Conservation (phyloP, 371 early-diverging fungal genomes). For the Gilbertella persicaria region DNA sequence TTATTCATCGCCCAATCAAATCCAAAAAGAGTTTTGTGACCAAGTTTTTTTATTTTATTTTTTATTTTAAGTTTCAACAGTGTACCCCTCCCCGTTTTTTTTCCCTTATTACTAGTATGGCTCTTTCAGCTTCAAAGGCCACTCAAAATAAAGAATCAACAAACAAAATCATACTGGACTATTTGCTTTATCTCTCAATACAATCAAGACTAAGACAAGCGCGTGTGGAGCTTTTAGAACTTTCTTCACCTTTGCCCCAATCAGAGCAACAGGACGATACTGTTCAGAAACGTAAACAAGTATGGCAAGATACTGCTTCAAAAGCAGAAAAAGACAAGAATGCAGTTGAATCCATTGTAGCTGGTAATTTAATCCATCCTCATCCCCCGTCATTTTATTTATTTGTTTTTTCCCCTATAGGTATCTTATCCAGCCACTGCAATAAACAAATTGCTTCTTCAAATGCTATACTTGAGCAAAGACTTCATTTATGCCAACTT, state of each 20-base stretch:
- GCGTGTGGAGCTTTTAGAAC: slow-evolving; percentile 47
- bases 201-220: slow-evolving; percentile 50
- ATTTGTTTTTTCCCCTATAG: slow-evolving; percentile 21
- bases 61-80: slow-evolving; percentile 1
- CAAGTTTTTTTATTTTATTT: slow-evolving; percentile 4
- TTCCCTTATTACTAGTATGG: neutral
- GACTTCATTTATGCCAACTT: slow-evolving; percentile 61
- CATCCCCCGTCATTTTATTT: neutral
- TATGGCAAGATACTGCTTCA: slow-evolving; percentile 43
- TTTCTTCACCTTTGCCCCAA: slow-evolving; percentile 33
- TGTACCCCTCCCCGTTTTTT: slow-evolving; percentile 1
- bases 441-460: slow-evolving; percentile 45
- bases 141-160: slow-evolving; percentile 31
- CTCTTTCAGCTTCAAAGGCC: neutral
- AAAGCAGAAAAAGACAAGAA: slow-evolving; percentile 55
- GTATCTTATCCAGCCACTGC: slow-evolving; percentile 57
- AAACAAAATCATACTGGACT: slow-evolving; percentile 64
- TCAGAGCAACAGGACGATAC: slow-evolving; percentile 21
- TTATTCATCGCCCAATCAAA: too few species aligned
- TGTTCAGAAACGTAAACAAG: slow-evolving; percentile 31
- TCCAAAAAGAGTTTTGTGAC: too few species aligned
- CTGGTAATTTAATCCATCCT: slow-evolving; percentile 25
- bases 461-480: slow-evolving; percentile 54
- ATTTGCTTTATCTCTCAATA: slow-evolving; percentile 61
- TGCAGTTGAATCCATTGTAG: slow-evolving; percentile 53